These are phyloP conservation scores for Talaromyces stipitatus DNA, from an alignment of 495 filamentous ascomycete genomes.

Conservation along the genomic window DNA sequence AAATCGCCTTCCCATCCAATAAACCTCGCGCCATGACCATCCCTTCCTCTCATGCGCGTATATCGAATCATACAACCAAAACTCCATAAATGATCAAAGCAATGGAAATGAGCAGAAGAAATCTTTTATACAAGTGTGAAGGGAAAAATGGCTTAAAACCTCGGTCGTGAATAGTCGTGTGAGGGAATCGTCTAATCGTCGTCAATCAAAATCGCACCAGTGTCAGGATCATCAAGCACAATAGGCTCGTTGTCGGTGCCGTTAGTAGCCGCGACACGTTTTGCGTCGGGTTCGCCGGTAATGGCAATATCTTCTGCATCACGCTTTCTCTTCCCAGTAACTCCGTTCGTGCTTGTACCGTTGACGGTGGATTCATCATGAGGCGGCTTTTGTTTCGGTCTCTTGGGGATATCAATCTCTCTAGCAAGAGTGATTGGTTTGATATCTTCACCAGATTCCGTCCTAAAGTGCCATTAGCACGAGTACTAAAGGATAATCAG, in stretches of 20 bases:
- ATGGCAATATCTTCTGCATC: conserved; percentile 33
- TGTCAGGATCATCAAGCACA: conserved; percentile 47
- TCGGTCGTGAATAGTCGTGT: conserved; percentile 1
- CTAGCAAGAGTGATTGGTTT: conserved; percentile 38
- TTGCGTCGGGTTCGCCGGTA: conserved; percentile 32
- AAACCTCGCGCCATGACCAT: conserved; percentile 1
- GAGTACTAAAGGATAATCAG: too few relatives aligned
- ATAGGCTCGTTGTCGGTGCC: conserved; percentile 33
- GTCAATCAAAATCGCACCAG: conserved; percentile 70
- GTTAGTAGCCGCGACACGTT: conserved; percentile 28
- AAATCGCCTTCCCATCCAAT: neutral
- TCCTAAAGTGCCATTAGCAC: conserved; percentile 11
- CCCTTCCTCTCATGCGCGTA: neutral
- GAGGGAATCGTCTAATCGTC: conserved; percentile 41
- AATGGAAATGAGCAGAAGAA: neutral
- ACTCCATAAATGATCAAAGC: neutral
- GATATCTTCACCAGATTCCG: conserved; percentile 24
- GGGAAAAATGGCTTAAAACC: neutral
- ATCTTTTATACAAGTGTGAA: conserved; percentile 1
- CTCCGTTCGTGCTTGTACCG: conserved; percentile 6
- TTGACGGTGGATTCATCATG: conserved; percentile 11
- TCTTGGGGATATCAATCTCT: conserved; percentile 42
- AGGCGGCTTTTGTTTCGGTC: conserved; percentile 27
- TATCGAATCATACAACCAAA: neutral
- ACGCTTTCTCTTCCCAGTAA: conserved; percentile 36